Evolutionary conservation across 2,329 filamentous ascomycete genomes (phyloP).

Genomic region (Spiromastix sp.): DNA sequence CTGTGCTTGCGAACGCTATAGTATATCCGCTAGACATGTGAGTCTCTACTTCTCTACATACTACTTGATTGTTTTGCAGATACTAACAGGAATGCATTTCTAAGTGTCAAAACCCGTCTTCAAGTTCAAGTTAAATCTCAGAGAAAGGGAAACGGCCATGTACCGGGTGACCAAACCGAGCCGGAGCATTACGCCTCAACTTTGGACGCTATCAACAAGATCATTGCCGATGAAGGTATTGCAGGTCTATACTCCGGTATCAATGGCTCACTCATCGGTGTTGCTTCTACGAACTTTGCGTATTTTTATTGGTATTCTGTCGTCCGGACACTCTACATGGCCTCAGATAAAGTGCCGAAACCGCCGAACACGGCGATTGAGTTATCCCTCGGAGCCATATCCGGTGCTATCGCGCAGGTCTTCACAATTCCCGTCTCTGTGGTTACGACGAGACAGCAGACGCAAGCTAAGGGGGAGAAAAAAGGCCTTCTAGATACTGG

Average conservation of each 20-base stretch:
- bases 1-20: conserved; percentile 85
- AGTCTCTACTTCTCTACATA: conserved; percentile 28
- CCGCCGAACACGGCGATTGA: conserved; percentile 72
- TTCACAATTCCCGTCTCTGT: conserved; percentile 97
- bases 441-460: conserved; percentile 92
- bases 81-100: too few relatives aligned
- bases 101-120: conserved; percentile 89
- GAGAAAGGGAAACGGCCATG: conserved; percentile 34
- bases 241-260: conserved; percentile 82
- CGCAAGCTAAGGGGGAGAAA: conserved; percentile 70
- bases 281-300: conserved; percentile 95
- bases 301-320: conserved; percentile 99
- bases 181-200: conserved; percentile 75
- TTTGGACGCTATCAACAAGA: conserved; percentile 78
- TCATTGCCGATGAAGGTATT: conserved; percentile 69
- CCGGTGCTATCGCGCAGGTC: conserved; percentile 83
- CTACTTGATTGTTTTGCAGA: too few relatives aligned
- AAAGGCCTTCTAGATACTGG: conserved; percentile 83
- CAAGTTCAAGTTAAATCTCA: conserved; percentile 80
- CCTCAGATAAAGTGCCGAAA: conserved; percentile 45
- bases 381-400: conserved; percentile 71
- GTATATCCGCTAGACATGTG: conserved; percentile 97
- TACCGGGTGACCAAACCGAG: conserved; percentile 34
- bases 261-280: conserved; percentile 73
- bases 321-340: conserved; percentile 69